A percentile compares a stretch with the other conserved stretches of the same genome.
phyloP scores from a whole-genome alignment of 208 protist genomes.

The Crithidia thermophila region DNA sequence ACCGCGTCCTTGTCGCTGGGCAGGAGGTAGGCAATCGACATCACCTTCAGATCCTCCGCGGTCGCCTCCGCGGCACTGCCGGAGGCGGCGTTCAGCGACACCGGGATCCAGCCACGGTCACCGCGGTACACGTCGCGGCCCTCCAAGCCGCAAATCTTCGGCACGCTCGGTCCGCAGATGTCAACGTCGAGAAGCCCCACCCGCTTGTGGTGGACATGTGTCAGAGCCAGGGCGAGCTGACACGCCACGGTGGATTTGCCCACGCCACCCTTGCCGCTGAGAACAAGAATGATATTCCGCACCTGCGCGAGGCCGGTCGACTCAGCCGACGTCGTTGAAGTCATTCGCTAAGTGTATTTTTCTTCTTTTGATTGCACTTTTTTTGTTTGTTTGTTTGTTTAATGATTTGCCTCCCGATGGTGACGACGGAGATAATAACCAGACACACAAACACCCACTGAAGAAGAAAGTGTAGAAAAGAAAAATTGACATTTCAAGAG shows the following conservation, averaged over 20 bases:
- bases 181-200: conserved; percentile 94
- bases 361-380: not conserved
- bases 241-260: conserved; percentile 98
- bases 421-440: not conserved
- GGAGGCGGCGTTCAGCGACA: conserved; percentile 39
- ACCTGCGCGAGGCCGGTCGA: conserved; percentile 59
- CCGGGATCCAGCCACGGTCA: conserved; percentile 83
- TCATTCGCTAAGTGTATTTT: no score
- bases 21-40: conserved; percentile 99
- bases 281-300: conserved; percentile 97
- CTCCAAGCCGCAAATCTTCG: conserved; percentile 97
- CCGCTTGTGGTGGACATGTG: conserved; percentile 64
- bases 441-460: not conserved
- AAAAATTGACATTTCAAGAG: not conserved
- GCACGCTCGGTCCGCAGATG: conserved; percentile 94
- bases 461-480: not conserved
- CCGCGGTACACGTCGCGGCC: conserved; percentile 86
- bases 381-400: not conserved
- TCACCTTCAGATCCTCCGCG: conserved; percentile 73
- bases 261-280: conserved; percentile 99
- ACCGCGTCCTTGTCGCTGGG: conserved; percentile 96
- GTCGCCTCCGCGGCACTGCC: not conserved
- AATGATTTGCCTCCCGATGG: not conserved
- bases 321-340: not conserved
- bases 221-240: conserved; percentile 95